Base-by-base conservation (phyloP, 768 basidiomycete species). In the Favolaschia claudopus region DNA sequence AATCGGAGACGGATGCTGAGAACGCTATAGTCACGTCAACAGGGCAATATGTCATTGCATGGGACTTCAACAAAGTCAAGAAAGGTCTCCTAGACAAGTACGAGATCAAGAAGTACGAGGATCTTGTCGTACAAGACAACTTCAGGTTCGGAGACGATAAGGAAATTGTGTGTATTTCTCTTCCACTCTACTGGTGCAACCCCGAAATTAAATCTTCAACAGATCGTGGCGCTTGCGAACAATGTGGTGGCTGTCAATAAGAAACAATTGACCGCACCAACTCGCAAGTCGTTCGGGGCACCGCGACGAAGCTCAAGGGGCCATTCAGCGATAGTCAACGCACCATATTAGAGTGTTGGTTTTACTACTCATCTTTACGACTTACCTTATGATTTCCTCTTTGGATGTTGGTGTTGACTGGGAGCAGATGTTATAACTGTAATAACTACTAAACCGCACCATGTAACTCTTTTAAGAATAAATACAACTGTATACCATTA, bases 71-170 rank as follows among this genome's bases (percentile, higher is more conserved):
- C 40, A 95, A 96, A 70, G 92, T 99, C 63, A 98, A 96, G 83
- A 89, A 89, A 74, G 97, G 97, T 51, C 84, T 86, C 46, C 81
- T 91, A 38, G 93, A 95, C 75, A 91, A 91, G 72, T 99, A 98
- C 69, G 94, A 96, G 68, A 96, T 99, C 79, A 95, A 96, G 84
- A 90, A 90, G 72, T 98, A 97, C 71, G 91, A 95, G 68, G 95
- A 96, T 67, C 82, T 85, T 42, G 95, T 99, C 56, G 95, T 99
- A 0, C 96, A 97, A 63, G 97, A 99, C 74, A 93, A 91, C 76
- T 99, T 99, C 87, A 93, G 90, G 76, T 99, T 96, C 70, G 96
- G 95, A 14, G 93, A 96, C 67, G 96, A 99, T 76, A 92, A 94
- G 69, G 90, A 98, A 71, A 98, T 99, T 70, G 94, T 95, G 67